Base-by-base conservation (phyloP, 225 moss, liverwort and hornwort species). In the Physcomitrellopsis africana region DNA sequence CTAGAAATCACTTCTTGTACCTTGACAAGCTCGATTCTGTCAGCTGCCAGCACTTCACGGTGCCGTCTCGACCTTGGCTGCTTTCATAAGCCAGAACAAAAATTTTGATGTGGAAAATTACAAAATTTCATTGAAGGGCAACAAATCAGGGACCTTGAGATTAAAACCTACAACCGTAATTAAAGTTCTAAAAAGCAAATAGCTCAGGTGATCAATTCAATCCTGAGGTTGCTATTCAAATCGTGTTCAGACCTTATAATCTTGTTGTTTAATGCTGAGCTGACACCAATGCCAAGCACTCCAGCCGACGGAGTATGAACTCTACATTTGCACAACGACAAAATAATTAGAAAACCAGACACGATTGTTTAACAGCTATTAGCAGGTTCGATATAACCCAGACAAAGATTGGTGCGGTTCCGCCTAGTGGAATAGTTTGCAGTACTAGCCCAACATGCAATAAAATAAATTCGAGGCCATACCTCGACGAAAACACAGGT, bases 21-120 rank as follows among this genome's bases (percentile, higher is more conserved):
- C 99, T 99, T 83, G 99, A 95, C 67, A 99, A 81, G 67, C 86
- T 85, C 76, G 90, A 93, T 65, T 91, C 89, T 56, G 86, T 86
- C 67, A 95, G 83, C 77, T 92, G 93, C 99, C 99, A 99, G 76
- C 92, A 99, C 78, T 93, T 99, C 63, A 99, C 93, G 54, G 85
- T 90, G 64, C 99, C 99, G 44, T 99, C 99, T 75, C 99, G 99
- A 59, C 99, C 93, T 84, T 99, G 99, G 81, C 99, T 99, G 89
- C 41, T 68, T 75, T 67, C 67, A 81, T 53, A 64, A 72, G 26
- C 72, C 10, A 80, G 69, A 58, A 26, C 48, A 66, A 49, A 49
- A 12, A 73, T 7, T 27, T 37, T 37, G 32, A 17, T 17, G 15
- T 59, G 3, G 52, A 69, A 41, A 72, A 48, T 55, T 10, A 66